Evolutionary conservation across 2,329 filamentous ascomycete species (phyloP).

Genomic region (Cladosporium sp.): DNA sequence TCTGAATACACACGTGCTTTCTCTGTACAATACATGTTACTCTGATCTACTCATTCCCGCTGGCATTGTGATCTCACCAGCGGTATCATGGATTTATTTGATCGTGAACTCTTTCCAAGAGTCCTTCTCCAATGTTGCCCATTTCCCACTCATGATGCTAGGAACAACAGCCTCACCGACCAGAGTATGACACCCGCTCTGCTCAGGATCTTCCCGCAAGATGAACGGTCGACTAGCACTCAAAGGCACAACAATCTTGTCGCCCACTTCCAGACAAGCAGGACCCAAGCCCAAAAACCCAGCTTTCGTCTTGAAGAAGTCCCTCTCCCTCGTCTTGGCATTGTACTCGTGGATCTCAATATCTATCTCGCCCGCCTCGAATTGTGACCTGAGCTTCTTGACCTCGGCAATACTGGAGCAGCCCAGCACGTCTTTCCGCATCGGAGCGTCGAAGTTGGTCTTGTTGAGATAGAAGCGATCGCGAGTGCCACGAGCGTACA

Average conservation of each 20-base stretch:
- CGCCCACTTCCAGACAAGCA: constrained; percentile 10
- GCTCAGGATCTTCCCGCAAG: constrained; percentile 6
- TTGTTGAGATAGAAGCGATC: constrained; percentile 14
- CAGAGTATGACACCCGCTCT: constrained; percentile 10
- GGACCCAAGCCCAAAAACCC: constrained; percentile 20
- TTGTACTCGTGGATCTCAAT: constrained; percentile 14
- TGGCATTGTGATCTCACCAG: too few species aligned
- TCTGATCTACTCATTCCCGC: too few species aligned
- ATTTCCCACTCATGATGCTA: constrained; percentile 14
- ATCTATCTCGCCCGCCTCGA: constrained; percentile 10
- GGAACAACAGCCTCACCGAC: constrained; percentile 16
- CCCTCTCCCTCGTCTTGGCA: constrained; percentile 16
- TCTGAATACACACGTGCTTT: too few species aligned
- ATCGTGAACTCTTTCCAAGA: not conserved
- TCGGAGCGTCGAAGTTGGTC: constrained; percentile 13
- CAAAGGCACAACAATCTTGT: constrained; percentile 15
- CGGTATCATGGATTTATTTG: not conserved
- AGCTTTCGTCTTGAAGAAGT: constrained; percentile 21
- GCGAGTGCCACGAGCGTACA: constrained; percentile 12
- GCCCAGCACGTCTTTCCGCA: constrained; percentile 15
- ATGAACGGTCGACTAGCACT: constrained; percentile 16
- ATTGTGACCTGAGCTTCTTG: constrained; percentile 10
- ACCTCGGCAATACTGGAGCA: constrained; percentile 9
- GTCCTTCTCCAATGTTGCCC: not conserved
- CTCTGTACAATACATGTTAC: too few species aligned